Percentiles rank a stretch among this genome's conserved stretches.
These are phyloP conservation scores for Penicillium sp. DNA, from an alignment of 2,329 filamentous ascomycete genomes.

Conservation along the genomic window DNA sequence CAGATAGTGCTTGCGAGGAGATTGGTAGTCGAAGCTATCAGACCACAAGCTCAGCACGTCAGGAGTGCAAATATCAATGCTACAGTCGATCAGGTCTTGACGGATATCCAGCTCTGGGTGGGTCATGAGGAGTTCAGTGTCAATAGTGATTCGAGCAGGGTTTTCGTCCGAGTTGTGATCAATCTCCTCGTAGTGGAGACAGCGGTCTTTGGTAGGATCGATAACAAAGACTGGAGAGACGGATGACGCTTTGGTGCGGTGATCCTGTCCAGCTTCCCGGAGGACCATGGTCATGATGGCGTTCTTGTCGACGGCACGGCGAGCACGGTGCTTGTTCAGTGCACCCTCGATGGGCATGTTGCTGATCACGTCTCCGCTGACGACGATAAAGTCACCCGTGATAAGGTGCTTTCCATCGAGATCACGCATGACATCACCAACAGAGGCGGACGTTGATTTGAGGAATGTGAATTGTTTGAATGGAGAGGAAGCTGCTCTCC, in stretches of 20 bases:
- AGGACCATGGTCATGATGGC: constrained; percentile 98
- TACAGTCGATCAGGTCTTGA: constrained; percentile 86
- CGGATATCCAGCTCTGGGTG: constrained; percentile 77
- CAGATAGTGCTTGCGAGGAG: constrained; percentile 82
- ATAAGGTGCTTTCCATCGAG: constrained; percentile 83
- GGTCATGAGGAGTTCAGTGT: constrained; percentile 73
- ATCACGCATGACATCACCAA: constrained; percentile 93
- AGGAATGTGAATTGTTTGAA: constrained; percentile 83
- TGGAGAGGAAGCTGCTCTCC: constrained; percentile 69
- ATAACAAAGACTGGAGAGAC: constrained; percentile 82
- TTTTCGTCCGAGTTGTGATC: constrained; percentile 58
- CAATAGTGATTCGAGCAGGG: constrained; percentile 61
- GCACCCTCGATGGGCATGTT: constrained; percentile 82
- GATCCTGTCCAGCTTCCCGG: constrained; percentile 69
- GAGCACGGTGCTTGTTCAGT: constrained; percentile 74
- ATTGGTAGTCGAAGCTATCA: constrained; percentile 95
- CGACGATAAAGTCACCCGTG: constrained; percentile 84
- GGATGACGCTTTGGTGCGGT: constrained; percentile 74
- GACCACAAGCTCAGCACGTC: constrained; percentile 94
- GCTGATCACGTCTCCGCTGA: constrained; percentile 89
- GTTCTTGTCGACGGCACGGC: constrained; percentile 81
- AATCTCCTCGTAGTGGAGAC: constrained; percentile 93
- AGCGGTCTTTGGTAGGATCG: constrained; percentile 75
- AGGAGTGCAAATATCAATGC: constrained; percentile 95
- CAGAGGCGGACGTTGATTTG: constrained; percentile 79